phyloP scores from a whole-genome alignment of 345 rosid genomes.

The Aquilaria malaccensis region DNA sequence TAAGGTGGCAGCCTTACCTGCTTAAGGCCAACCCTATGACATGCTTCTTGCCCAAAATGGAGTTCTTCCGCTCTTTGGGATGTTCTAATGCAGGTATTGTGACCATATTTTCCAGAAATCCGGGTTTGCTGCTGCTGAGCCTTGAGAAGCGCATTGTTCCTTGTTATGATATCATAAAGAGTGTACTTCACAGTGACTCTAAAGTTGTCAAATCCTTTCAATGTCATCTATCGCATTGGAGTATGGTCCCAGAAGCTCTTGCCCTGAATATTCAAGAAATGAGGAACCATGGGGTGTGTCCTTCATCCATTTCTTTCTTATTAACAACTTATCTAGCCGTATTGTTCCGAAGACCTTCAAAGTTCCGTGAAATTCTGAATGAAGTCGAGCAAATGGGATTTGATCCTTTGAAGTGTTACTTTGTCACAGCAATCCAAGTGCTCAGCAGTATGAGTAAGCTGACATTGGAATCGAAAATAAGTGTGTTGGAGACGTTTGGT shows the following conservation, averaged over 20 bases:
- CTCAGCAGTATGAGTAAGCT: slow-evolving; percentile 32
- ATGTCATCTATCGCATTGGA: slow-evolving; percentile 33
- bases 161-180: slow-evolving; percentile 30
- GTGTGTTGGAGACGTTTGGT: slow-evolving; percentile 44
- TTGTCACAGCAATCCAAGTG: slow-evolving; percentile 38
- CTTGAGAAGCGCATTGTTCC: slow-evolving; percentile 35
- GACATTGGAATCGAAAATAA: slow-evolving; percentile 30
- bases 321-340: slow-evolving; percentile 47
- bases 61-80: slow-evolving; percentile 31
- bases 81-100: slow-evolving; percentile 26
- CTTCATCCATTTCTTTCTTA: slow-evolving; percentile 25
- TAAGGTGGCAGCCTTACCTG: slow-evolving; percentile 28
- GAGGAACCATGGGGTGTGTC: slow-evolving; percentile 26
- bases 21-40: slow-evolving; percentile 23
- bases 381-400: slow-evolving; percentile 46
- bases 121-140: slow-evolving; percentile 25
- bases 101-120: slow-evolving; percentile 17
- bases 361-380: slow-evolving; percentile 22
- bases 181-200: slow-evolving; percentile 20
- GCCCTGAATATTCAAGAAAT: slow-evolving; percentile 30
- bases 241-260: slow-evolving; percentile 30
- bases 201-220: slow-evolving; percentile 26
- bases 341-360: slow-evolving; percentile 24
- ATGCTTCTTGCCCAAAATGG: slow-evolving; percentile 31
- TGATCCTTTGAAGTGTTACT: slow-evolving; percentile 30